Base-by-base conservation (phyloP, 306 rosid genomes). In the Canavalia ensiformis region DNA sequence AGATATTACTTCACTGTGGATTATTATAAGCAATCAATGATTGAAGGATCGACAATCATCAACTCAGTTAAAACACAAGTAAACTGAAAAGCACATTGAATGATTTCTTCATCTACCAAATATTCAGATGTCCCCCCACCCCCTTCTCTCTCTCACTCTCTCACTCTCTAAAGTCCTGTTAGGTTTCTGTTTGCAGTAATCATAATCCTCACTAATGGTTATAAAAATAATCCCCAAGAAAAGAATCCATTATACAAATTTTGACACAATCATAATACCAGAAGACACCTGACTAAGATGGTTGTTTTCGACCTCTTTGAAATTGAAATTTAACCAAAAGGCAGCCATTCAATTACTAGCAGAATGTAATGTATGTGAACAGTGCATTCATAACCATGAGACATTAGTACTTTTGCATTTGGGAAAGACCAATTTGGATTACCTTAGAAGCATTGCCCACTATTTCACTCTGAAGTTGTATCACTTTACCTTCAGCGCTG, bases 371-470 rank as follows among this genome's bases (percentile, higher is more conserved):
- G 71, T 60, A 59, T 30, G n/a, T 29, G 58, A 54, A 63, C 51
- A 69, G 25, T 9, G 67, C 76, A 41, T 67, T 55, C 50, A 74
- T 75, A 66, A 60, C n/a, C 47, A 60, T 3, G 51, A 39, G 78
- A 9, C 29, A 55, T 6, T 55, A 8, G 63, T n/a, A 69, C 29
- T 28, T 8, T 83, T 67, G 54, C 52, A 83, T 29, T 72, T 47
- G 37, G 39, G 56, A 81, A 72, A 9, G 50, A 50, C 35, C 35
- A 81, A 74, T 46, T 50, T 76, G 31, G 74, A 68, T 90, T 89
- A 92, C 98, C 98, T 90, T 89, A 41, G 97, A 84, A 78, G 98
- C 98, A 83, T 92, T 94, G 28, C 97, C 98, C 72, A 92, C 95
- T 12, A 86, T 84, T 76, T 87, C 90, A 54, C 94, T 94, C 80